These are phyloP conservation scores for Drechslerella stenobrocha DNA, from an alignment of 2,329 filamentous ascomycete species.

Conservation along the genomic window DNA sequence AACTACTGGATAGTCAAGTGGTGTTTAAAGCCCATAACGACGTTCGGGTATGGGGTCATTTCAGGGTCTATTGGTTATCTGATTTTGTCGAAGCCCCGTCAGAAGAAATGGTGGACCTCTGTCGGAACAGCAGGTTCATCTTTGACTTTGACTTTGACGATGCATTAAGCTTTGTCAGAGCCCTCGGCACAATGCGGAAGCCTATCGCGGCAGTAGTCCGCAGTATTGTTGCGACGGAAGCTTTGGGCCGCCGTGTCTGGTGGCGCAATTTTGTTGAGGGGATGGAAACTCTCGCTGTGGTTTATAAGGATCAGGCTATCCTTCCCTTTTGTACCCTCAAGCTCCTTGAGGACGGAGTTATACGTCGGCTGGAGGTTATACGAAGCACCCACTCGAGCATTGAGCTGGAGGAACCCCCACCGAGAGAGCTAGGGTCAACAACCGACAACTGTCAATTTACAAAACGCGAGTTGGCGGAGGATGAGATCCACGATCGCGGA, in stretches of 20 bases:
- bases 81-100: slow-evolving; percentile 28
- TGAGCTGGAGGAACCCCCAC: neutral
- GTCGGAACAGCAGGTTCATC: slow-evolving; percentile 21
- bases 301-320: slow-evolving; percentile 8
- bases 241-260: slow-evolving; percentile 8
- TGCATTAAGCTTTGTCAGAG: slow-evolving; percentile 17
- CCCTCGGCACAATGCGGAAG: slow-evolving; percentile 10
- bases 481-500: slow-evolving; percentile 25
- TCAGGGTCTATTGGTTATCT: slow-evolving; percentile 22
- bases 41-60: slow-evolving; percentile 13
- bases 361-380: slow-evolving; percentile 12
- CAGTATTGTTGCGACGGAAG: slow-evolving; percentile 3
- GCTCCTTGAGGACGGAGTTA: neutral
- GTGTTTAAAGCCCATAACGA: slow-evolving; percentile 12
- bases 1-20: slow-evolving; percentile 18
- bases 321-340: slow-evolving; percentile 9
- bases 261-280: neutral
- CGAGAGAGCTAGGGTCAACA: neutral
- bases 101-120: slow-evolving; percentile 15
- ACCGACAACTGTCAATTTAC: neutral
- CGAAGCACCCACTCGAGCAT: neutral
- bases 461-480: neutral
- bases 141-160: slow-evolving; percentile 21
- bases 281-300: slow-evolving; percentile 10
- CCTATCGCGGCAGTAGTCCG: slow-evolving; percentile 11